phyloP scores from a whole-genome alignment of 2,329 filamentous ascomycete species.

The Biscogniauxia sp. region DNA sequence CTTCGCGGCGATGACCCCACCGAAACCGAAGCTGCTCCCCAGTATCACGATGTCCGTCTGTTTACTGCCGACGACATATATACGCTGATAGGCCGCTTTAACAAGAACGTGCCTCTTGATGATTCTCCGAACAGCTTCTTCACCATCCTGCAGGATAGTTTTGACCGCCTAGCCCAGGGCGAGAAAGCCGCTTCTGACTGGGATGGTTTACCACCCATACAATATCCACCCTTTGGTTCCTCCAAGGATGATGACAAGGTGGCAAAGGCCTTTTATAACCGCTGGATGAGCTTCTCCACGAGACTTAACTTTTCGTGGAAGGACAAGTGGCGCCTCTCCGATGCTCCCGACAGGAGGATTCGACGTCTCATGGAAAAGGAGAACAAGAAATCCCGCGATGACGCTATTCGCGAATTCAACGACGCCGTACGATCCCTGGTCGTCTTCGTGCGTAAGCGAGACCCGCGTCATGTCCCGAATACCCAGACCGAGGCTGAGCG shows the following conservation, averaged over 20 bases:
- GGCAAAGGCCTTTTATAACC: slow-evolving; percentile 76
- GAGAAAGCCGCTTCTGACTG: slow-evolving; percentile 73
- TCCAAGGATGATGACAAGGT: slow-evolving; percentile 70
- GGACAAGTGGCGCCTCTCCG: slow-evolving; percentile 77
- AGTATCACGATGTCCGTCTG: slow-evolving; percentile 66
- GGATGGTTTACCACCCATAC: slow-evolving; percentile 56
- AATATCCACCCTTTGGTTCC: slow-evolving; percentile 82
- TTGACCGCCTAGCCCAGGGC: slow-evolving; percentile 76
- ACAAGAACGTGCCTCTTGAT: slow-evolving; percentile 72
- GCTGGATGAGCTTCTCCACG: slow-evolving; percentile 80
- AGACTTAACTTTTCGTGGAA: slow-evolving; percentile 86
- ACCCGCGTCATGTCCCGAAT: slow-evolving; percentile 79
- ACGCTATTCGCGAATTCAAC: slow-evolving; percentile 84
- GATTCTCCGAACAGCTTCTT: slow-evolving; percentile 84
- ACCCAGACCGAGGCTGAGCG: slow-evolving; percentile 76
- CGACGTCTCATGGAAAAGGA: slow-evolving; percentile 92
- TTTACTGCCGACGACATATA: slow-evolving; percentile 81
- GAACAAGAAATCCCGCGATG: slow-evolving; percentile 80
- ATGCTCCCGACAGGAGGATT: slow-evolving; percentile 81
- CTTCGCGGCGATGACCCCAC: slow-evolving; percentile 62
- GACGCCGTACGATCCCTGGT: slow-evolving; percentile 85
- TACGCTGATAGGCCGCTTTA: slow-evolving; percentile 76
- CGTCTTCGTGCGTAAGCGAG: slow-evolving; percentile 84
- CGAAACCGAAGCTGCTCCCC: slow-evolving; percentile 50
- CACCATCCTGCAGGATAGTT: slow-evolving; percentile 71